Conservation (phyloP, 169 alveolate species). For the Theileria orientalis region DNA sequence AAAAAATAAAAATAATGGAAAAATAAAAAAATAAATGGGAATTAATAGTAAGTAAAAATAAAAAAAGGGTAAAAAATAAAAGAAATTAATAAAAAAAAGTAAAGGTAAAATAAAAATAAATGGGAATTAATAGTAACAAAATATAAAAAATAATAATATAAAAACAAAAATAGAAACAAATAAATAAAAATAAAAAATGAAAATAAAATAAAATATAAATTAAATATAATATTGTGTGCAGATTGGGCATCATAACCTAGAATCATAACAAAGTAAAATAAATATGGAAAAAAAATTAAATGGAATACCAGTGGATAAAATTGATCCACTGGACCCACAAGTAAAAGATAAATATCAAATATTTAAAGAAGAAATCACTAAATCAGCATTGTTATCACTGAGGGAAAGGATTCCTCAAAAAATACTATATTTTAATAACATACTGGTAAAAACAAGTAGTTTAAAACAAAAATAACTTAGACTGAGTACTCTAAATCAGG, state of each 20-base stretch:
- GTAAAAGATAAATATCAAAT: conserved; percentile 76
- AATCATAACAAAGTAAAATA: not conserved
- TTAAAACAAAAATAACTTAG: conserved; percentile 16
- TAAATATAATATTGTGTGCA: conserved; percentile 25
- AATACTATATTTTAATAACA: conserved; percentile 78
- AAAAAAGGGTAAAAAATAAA: too few relatives aligned
- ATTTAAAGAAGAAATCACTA: conserved; percentile 80
- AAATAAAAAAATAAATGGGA: too few relatives aligned
- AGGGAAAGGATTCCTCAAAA: conserved; percentile 84
- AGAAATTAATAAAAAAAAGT: too few relatives aligned
- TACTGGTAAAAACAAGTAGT: conserved; percentile 67
- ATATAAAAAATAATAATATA: too few relatives aligned
- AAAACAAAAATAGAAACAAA: not conserved
- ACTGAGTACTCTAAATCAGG: conserved; percentile 40
- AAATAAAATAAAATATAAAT: too few relatives aligned
- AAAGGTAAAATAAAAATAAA: too few relatives aligned
- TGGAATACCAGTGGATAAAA: conserved; percentile 67
- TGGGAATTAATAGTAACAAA: too few relatives aligned
- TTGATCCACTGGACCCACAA: conserved; percentile 77
- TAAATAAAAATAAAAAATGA: too few relatives aligned
- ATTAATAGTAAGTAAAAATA: too few relatives aligned
- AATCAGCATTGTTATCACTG: conserved; percentile 77
- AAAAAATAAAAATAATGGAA: too few relatives aligned
- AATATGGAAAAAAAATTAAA: conserved; percentile 54
- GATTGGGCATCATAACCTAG: conserved; percentile 2